phyloP scores from a whole-genome alignment of 164 flowering plant species.

The Annona squamosa region DNA sequence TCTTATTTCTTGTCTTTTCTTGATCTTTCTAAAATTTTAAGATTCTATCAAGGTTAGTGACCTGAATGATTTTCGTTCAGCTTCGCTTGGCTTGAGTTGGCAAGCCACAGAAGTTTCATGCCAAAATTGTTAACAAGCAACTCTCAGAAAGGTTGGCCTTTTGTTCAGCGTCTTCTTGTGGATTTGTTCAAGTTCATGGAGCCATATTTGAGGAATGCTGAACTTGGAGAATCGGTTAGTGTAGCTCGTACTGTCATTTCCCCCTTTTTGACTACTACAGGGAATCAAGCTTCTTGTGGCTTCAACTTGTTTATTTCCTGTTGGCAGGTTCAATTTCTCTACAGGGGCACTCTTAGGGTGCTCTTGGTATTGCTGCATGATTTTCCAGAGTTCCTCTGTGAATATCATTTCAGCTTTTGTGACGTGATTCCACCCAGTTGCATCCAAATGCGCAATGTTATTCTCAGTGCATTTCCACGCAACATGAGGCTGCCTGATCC shows the following conservation, averaged over 20 bases:
- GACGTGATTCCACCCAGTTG: constrained; percentile 97
- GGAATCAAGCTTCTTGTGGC: not conserved
- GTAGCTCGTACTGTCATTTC: not conserved
- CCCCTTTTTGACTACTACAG: not conserved
- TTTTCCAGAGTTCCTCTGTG: constrained; percentile 97
- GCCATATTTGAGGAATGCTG: constrained; percentile 90
- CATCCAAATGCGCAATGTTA: constrained; percentile 97
- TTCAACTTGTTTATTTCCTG: constrained; percentile 3
- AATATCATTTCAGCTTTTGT: constrained; percentile 96
- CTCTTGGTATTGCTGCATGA: constrained; percentile 91
- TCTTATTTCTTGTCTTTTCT: not conserved
- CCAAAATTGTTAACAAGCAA: constrained; percentile 79
- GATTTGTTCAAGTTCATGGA: constrained; percentile 90
- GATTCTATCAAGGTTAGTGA: not conserved
- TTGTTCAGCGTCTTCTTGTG: constrained; percentile 74
- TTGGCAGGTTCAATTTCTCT: constrained; percentile 70
- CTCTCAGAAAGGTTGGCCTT: constrained; percentile 86
- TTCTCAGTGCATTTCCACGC: constrained; percentile 97
- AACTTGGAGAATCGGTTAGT: constrained; percentile 68
- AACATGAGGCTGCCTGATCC: constrained; percentile 99
- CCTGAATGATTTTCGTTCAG: constrained; percentile 37
- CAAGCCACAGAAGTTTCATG: constrained; percentile 94
- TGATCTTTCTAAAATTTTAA: not conserved
- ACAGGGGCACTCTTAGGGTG: constrained; percentile 91
- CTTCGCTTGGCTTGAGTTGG: constrained; percentile 97